Evolutionary conservation across 768 basidiomycete species (phyloP).

Genomic region (Boletus bicolor): DNA sequence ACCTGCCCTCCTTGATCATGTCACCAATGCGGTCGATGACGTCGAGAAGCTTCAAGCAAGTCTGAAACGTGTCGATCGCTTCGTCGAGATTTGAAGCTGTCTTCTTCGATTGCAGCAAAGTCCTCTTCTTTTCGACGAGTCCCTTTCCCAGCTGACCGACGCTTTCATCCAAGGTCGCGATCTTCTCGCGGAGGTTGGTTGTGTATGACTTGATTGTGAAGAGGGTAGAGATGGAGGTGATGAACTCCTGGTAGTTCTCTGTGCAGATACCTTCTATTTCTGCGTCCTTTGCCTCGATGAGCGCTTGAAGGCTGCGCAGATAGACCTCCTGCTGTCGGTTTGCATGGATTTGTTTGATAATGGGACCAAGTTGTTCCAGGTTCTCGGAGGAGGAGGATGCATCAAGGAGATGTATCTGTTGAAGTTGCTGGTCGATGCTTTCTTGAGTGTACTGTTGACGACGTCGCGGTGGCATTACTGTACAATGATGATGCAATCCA

Average conservation of each 20-base stretch:
- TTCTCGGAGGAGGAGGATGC: slow-evolving; percentile 89
- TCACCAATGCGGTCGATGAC: slow-evolving; percentile 88
- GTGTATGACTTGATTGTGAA: slow-evolving; percentile 96
- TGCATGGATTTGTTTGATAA: slow-evolving; percentile 90
- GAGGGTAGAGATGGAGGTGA: slow-evolving; percentile 93
- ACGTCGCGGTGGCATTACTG: slow-evolving; percentile 69
- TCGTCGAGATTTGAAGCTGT: slow-evolving; percentile 95
- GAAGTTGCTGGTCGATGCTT: slow-evolving; percentile 83
- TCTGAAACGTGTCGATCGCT: slow-evolving; percentile 92
- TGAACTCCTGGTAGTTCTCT: slow-evolving; percentile 98
- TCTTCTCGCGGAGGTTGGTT: slow-evolving; percentile 87
- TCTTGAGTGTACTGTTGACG: slow-evolving; percentile 75
- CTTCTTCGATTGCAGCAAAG: slow-evolving; percentile 84
- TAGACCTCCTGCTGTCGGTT: slow-evolving; percentile 87
- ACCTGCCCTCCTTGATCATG: slow-evolving; percentile 91
- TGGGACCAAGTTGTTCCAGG: slow-evolving; percentile 90
- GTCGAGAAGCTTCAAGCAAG: slow-evolving; percentile 88
- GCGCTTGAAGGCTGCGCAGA: slow-evolving; percentile 77
- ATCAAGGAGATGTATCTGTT: slow-evolving; percentile 88
- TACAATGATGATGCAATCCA: slow-evolving; percentile 4
- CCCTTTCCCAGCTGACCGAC: slow-evolving; percentile 85
- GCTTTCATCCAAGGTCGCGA: slow-evolving; percentile 81
- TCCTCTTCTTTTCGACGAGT: slow-evolving; percentile 91
- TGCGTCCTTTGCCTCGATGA: slow-evolving; percentile 90
- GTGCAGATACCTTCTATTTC: slow-evolving; percentile 96